These are phyloP conservation scores for Tylopilus sp. DNA, from an alignment of 1,284 basidiomycete species.

Conservation along the genomic window DNA sequence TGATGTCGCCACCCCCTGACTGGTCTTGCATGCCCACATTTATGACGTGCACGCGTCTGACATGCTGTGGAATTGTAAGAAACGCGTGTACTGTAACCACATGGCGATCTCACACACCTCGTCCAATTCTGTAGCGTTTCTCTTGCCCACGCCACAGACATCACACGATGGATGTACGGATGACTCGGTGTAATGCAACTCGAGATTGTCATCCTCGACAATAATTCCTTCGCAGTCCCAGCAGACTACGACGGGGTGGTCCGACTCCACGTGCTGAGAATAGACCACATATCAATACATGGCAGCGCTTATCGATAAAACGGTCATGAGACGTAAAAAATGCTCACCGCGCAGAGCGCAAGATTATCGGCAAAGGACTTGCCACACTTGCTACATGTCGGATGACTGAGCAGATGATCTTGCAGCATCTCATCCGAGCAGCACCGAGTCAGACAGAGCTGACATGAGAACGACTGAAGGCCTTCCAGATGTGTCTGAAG, in stretches of 20 bases:
- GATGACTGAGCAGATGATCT: slow-evolving; percentile 29
- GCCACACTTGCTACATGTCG: slow-evolving; percentile 25
- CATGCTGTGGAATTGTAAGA: slow-evolving; percentile 20
- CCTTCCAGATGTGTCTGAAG: slow-evolving; percentile 23
- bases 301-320: neutral
- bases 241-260: slow-evolving; percentile 30
- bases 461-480: slow-evolving; percentile 15
- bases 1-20: neutral
- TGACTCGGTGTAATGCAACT: slow-evolving; percentile 29
- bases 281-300: neutral
- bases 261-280: slow-evolving; percentile 23
- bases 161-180: slow-evolving; percentile 25
- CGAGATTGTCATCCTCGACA: slow-evolving; percentile 22
- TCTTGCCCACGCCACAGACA: slow-evolving; percentile 23
- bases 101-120: slow-evolving; percentile 21
- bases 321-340: neutral
- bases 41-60: slow-evolving; percentile 17
- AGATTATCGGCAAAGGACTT: slow-evolving; percentile 22
- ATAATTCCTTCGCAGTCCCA: slow-evolving; percentile 32
- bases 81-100: neutral
- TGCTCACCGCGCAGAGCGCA: slow-evolving; percentile 26
- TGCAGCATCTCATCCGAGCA: slow-evolving; percentile 30
- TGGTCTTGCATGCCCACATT: slow-evolving; percentile 7
- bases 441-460: slow-evolving; percentile 20
- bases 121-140: slow-evolving; percentile 15